A percentile compares a stretch with the other conserved stretches of the same genome.
These are phyloP conservation scores for Ophiostoma tasmaniense DNA, from an alignment of 2,329 filamentous ascomycete species.

Conservation along the genomic window DNA sequence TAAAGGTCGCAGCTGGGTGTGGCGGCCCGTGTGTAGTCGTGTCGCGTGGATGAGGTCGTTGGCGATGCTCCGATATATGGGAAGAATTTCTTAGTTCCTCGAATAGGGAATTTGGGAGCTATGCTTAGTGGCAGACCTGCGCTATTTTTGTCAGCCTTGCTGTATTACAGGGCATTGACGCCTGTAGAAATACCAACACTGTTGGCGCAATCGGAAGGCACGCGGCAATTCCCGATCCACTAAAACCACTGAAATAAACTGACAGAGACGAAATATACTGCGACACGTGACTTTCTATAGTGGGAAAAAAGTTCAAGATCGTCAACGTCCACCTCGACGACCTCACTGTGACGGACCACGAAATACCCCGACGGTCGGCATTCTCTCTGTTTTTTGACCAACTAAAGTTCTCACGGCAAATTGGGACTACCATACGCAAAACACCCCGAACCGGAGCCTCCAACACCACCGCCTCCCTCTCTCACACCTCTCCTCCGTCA, in stretches of 20 bases:
- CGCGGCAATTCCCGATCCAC: conserved; percentile 16
- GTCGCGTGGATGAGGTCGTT: conserved; percentile 10
- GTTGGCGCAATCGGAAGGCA: conserved; percentile 5
- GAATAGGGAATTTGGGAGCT: conserved; percentile 1
- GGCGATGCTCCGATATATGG: not conserved
- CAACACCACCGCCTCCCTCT: not conserved
- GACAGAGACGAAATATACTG: too few relatives aligned
- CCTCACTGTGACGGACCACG: conserved; percentile 3
- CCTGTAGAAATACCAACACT: conserved; percentile 5
- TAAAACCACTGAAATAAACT: not conserved
- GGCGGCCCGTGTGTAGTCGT: not conserved
- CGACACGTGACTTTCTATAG: conserved; percentile 12
- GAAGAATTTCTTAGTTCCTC: conserved; percentile 4
- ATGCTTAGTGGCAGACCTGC: not conserved
- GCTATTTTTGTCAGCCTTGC: conserved; percentile 12
- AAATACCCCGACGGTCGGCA: not conserved
- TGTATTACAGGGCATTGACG: not conserved
- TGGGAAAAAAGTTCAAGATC: conserved; percentile 17
- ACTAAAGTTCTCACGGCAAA: not conserved
- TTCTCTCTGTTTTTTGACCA: not conserved
- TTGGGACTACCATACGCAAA: not conserved
- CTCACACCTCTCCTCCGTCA: conserved; percentile 17
- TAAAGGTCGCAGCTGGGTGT: not conserved
- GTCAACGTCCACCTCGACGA: conserved; percentile 9
- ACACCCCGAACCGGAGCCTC: not conserved